Evolutionary conservation across 208 protist genomes (phyloP).

Genomic region (Leishmania tropica): DNA sequence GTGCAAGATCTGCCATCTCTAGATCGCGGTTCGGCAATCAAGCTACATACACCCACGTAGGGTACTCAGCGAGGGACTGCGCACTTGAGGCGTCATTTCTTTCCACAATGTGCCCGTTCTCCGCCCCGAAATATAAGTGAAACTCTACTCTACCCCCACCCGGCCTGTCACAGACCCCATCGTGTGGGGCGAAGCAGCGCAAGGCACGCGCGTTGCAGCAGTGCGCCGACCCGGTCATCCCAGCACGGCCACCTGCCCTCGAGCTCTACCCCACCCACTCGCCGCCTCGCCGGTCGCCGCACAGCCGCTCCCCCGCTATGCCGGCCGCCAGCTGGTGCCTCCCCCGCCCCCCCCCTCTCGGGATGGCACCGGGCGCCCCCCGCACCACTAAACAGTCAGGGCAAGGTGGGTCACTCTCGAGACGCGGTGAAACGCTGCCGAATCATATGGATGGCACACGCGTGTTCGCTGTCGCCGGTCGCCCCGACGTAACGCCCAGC

Average conservation of each 20-base stretch:
- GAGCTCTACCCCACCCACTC: background rate
- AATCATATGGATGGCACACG: background rate
- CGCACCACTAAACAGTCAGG: too few relatives aligned
- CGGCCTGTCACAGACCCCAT: background rate
- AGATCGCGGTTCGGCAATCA: background rate
- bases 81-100: background rate
- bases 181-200: background rate
- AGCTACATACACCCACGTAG: background rate
- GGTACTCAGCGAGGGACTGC: background rate
- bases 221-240: background rate
- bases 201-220: background rate
- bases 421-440: too few relatives aligned
- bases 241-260: background rate
- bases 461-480: background rate
- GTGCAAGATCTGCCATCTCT: background rate
- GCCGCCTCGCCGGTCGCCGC: background rate
- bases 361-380: too few relatives aligned
- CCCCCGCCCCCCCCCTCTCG: too few relatives aligned
- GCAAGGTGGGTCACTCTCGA: too few relatives aligned
- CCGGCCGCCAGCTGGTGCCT: background rate
- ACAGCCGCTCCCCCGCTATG: too few relatives aligned
- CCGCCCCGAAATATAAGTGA: background rate
- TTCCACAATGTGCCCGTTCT: background rate
- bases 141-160: background rate
- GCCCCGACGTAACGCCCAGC: background rate